A percentile compares a stretch with the other conserved stretches of the same genome.
Evolutionary conservation across 2,329 filamentous ascomycete genomes (phyloP).

Genomic region (Phialemonium atrogriseum): DNA sequence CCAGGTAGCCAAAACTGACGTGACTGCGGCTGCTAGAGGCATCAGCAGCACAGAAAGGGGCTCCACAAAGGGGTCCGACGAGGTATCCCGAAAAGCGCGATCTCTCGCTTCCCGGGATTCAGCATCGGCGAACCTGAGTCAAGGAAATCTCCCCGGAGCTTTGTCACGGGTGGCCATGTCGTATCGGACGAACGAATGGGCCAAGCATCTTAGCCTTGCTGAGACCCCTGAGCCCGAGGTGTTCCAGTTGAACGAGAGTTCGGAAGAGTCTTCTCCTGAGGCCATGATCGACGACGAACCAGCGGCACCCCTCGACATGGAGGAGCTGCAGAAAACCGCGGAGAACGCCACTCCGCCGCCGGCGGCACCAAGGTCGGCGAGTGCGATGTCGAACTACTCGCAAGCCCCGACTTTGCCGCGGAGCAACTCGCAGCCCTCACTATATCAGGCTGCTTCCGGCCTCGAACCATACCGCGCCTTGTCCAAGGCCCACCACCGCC

Average conservation of each 20-base stretch:
- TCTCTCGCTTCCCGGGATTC: constrained; percentile 35
- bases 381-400: constrained; percentile 17
- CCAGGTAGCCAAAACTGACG: too few relatives aligned
- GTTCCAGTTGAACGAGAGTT: constrained; percentile 31
- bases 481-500: constrained; percentile 13
- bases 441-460: constrained; percentile 6
- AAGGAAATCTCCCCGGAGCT: constrained; percentile 57
- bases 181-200: constrained; percentile 93
- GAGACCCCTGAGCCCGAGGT: constrained; percentile 63
- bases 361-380: constrained; percentile 19
- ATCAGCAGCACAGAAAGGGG: too few relatives aligned
- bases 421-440: constrained; percentile 18
- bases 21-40: background rate
- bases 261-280: constrained; percentile 17
- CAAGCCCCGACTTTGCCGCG: constrained; percentile 12
- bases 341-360: constrained; percentile 37
- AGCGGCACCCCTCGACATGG: constrained; percentile 54
- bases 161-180: constrained; percentile 71
- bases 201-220: constrained; percentile 74
- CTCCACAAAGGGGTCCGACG: constrained; percentile 10
- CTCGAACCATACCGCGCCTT: constrained; percentile 13
- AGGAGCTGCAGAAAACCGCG: constrained; percentile 57
- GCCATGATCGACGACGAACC: constrained; percentile 36
- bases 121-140: constrained; percentile 41
- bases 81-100: constrained; percentile 24